Percentiles rank a stretch among this genome's conserved stretches.
phyloP scores from a whole-genome alignment of 129 eudicot genomes.

The Flaveria bidentis region DNA sequence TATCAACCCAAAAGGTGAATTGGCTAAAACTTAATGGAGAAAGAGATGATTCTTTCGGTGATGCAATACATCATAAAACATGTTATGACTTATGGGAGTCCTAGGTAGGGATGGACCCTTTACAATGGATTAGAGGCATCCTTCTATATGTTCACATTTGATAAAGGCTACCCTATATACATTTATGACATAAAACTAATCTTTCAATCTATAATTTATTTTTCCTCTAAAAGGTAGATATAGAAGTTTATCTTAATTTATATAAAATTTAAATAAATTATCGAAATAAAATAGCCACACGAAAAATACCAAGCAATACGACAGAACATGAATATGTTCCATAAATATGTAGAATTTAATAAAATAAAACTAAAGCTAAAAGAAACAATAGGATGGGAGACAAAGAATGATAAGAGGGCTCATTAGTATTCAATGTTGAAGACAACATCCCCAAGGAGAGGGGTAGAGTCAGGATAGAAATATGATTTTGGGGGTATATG shows the following conservation, averaged over 20 bases:
- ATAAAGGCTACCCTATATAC: no score
- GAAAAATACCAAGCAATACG: not conserved
- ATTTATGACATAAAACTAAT: not conserved
- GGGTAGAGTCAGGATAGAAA: not conserved
- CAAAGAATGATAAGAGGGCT: not conserved
- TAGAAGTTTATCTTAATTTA: not conserved
- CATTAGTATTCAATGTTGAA: not conserved
- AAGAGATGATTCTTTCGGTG: constrained; percentile 30
- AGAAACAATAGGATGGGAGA: not conserved
- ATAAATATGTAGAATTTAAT: not conserved
- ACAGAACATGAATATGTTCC: not conserved
- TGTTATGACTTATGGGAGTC: constrained; percentile 23
- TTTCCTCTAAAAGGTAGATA: not conserved
- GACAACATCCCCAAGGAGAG: not conserved
- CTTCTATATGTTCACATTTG: not conserved
- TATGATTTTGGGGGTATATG: not conserved
- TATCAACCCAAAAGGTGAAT: constrained; percentile 33
- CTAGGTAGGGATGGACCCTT: constrained; percentile 1
- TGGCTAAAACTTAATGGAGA: constrained; percentile 22
- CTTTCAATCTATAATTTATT: not conserved
- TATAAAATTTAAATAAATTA: not conserved
- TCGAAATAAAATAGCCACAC: not conserved
- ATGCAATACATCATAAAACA: constrained; percentile 33
- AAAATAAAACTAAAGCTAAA: not conserved
- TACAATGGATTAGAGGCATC: not conserved